Evolutionary conservation across 345 rosid species (phyloP).

Genomic region (Dimocarpus longan): DNA sequence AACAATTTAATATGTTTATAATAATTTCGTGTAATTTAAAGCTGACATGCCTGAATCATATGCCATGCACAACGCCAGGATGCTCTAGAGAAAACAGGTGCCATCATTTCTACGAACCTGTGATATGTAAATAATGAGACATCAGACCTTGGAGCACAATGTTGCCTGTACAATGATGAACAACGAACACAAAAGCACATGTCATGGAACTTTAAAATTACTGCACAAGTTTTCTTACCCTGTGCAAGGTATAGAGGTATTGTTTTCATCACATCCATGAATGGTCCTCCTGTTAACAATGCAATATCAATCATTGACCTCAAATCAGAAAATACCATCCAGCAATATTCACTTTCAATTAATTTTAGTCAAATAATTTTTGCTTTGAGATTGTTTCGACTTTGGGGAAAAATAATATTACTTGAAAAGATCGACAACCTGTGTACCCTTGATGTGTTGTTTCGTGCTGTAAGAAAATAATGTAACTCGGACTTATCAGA

Average conservation of each 20-base stretch:
- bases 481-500: constrained; percentile 53
- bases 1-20: not conserved
- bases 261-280: constrained; percentile 39
- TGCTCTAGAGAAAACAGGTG: constrained; percentile 84
- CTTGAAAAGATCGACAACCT: constrained; percentile 39
- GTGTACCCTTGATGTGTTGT: constrained; percentile 54
- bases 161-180: not conserved
- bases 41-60: constrained; percentile 68
- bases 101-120: constrained; percentile 92
- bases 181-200: not conserved
- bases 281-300: constrained; percentile 47
- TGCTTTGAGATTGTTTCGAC: not conserved
- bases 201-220: not conserved
- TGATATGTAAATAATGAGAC: not conserved
- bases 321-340: not conserved
- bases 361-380: not conserved
- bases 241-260: constrained; percentile 60
- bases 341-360: not conserved
- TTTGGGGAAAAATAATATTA: not conserved
- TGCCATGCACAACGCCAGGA: constrained; percentile 85
- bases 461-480: constrained; percentile 59
- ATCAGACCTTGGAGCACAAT: not conserved
- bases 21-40: not conserved
- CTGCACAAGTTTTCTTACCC: constrained; percentile 34
- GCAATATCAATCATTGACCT: not conserved